These are phyloP conservation scores for Schizothecium vesticola DNA, from an alignment of 495 filamentous ascomycete genomes.

Conservation along the genomic window DNA sequence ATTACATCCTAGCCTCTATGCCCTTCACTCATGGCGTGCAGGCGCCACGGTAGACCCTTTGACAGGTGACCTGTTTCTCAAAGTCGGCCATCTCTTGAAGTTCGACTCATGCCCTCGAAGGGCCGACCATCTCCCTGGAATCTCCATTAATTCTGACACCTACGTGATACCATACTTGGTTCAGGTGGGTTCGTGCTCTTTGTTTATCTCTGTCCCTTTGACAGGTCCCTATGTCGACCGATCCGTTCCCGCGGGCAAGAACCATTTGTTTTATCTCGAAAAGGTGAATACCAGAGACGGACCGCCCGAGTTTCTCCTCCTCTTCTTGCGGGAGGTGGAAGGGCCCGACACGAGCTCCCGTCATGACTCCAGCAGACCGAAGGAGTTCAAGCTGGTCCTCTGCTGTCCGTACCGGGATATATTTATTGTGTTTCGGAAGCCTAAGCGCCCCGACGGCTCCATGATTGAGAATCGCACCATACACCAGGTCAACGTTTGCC, in stretches of 20 bases:
- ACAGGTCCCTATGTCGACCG: neutral
- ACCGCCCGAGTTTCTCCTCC: neutral
- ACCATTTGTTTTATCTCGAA: neutral
- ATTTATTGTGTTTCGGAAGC: neutral
- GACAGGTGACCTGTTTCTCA: neutral
- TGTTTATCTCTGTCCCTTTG: neutral
- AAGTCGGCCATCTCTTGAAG: neutral
- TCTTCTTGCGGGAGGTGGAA: neutral
- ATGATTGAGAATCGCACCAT: neutral
- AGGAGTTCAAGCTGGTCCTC: neutral
- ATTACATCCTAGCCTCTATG: neutral
- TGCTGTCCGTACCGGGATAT: neutral
- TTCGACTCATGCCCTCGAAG: neutral
- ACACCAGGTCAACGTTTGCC: neutral
- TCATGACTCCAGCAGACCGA: neutral
- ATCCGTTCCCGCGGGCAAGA: neutral
- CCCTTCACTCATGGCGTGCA: neutral
- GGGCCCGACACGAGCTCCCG: neutral
- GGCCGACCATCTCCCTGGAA: neutral
- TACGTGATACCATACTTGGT: neutral
- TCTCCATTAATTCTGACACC: neutral
- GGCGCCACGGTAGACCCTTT: neutral
- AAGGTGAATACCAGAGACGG: neutral
- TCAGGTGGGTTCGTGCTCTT: neutral
- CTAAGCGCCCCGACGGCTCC: neutral